A percentile compares a stretch with the other conserved stretches of the same genome.
Conservation (phyloP, 1,139 yeast genomes). For the Nakaseomyces sp. region DNA sequence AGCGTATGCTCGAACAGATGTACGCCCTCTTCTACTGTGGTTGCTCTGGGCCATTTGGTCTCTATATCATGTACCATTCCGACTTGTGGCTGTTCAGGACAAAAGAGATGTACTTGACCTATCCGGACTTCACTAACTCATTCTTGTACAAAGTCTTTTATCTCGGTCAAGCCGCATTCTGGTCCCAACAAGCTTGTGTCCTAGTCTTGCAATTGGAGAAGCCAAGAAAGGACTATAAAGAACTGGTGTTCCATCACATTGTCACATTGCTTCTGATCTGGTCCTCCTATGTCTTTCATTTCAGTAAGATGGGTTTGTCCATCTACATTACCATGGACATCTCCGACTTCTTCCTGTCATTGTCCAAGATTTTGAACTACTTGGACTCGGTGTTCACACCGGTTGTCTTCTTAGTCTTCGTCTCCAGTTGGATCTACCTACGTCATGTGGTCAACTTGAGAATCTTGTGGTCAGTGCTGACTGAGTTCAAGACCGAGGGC, state of each 20-base stretch:
- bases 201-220: conserved; percentile 78
- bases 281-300: conserved; percentile 89
- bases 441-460: conserved; percentile 78
- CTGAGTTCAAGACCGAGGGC: conserved; percentile 82
- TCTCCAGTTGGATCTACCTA: conserved; percentile 70
- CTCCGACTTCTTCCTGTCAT: conserved; percentile 80
- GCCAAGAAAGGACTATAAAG: conserved; percentile 89
- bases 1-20: conserved; percentile 88
- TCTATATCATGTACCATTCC: conserved; percentile 74
- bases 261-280: conserved; percentile 83
- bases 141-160: conserved; percentile 70
- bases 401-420: conserved; percentile 61
- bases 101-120: conserved; percentile 62
- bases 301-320: conserved; percentile 90
- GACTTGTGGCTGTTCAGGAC: conserved; percentile 90
- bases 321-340: conserved; percentile 93
- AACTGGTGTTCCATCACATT: conserved; percentile 85
- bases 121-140: conserved; percentile 77
- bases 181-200: conserved; percentile 92
- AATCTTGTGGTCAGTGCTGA: conserved; percentile 79
- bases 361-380: conserved; percentile 78
- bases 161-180: conserved; percentile 88
- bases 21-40: conserved; percentile 80
- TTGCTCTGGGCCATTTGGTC: conserved; percentile 73
- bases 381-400: conserved; percentile 57